Base-by-base conservation (phyloP, 2,329 filamentous ascomycete genomes). In the Talaromyces sp. region DNA sequence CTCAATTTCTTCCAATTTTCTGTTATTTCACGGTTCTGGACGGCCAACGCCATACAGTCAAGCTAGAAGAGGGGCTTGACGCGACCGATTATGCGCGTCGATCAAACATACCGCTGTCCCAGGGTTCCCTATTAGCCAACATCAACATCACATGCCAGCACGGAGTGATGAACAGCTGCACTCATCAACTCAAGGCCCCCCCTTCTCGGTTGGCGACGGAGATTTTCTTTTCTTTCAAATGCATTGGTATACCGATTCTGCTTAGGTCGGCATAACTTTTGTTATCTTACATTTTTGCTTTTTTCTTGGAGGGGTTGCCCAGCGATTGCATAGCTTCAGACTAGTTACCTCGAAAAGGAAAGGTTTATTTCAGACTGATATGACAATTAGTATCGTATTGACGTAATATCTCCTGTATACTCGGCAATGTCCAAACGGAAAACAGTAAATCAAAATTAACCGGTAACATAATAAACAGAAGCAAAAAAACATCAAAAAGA, bases 111-210 rank as follows among this genome's bases (percentile, higher is more conserved):
- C 24, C 47, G 27, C 31, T 47, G 47, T 45, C 27, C 52, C 43
- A 45, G 43, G n/a, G 22, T 52, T 47, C 52, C 24, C 54, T 31
- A 59, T 49, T 22, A 56, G 33, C 52, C 52, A 63, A 45, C 50
- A 62, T 62, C 35, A 52, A 52, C 47, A 54, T 59, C 56, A 59
- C 56, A 59, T 59, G 56, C 56, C 56, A 59, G 22, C 39, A 63
- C 37, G 31, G 52, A 56, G 39, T 37, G 52, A 22, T 54, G 33
- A 14, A 37, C n/a, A 14, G 52, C 52, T 37, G 27, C 27, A 33
- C 27, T 24, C 47, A 50, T n/a, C 27, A 54, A 6, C 31, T 35
- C 33, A 22, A 33, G 11, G 3, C 10, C 31, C 10, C n/a, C 52
- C n/a, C 43, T 22, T 33, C 33, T 56, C 52, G 52, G 52, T 9